Percentiles rank a stretch among this genome's conserved stretches.
These are phyloP conservation scores for Leccinum variabile DNA, from an alignment of 1,284 basidiomycete species.

Conservation along the genomic window DNA sequence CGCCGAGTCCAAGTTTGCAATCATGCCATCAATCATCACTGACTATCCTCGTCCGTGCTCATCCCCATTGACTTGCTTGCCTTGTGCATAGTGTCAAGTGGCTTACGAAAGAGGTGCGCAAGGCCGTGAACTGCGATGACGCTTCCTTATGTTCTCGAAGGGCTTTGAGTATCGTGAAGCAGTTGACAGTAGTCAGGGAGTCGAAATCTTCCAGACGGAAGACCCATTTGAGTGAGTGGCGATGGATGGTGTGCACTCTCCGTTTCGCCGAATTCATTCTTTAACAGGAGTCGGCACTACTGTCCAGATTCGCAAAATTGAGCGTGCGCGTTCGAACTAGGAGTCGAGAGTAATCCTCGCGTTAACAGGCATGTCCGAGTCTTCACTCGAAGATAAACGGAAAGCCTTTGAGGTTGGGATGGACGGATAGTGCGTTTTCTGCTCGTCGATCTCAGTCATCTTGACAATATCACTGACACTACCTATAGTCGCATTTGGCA, in stretches of 20 bases:
- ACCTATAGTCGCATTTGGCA: conserved; percentile 54
- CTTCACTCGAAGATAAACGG: conserved; percentile 85
- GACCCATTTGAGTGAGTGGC: conserved; percentile 68
- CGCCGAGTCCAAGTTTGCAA: no score
- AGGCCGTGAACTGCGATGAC: conserved; percentile 1
- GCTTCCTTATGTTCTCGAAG: conserved; percentile 38
- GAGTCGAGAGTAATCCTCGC: conserved; percentile 75
- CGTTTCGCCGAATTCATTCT: background rate
- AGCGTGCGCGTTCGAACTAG: conserved; percentile 40
- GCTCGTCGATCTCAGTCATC: background rate
- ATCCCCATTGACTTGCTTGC: conserved; percentile 23
- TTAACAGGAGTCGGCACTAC: conserved; percentile 77
- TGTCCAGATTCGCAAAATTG: conserved; percentile 77
- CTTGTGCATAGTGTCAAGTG: conserved; percentile 62
- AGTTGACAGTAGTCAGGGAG: conserved; percentile 61
- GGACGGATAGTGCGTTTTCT: conserved; percentile 81
- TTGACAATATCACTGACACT: conserved; percentile 2
- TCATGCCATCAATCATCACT: conserved; percentile 2
- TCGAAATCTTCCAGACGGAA: no score
- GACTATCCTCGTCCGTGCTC: conserved; percentile 5
- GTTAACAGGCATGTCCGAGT: conserved; percentile 81
- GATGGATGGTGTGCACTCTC: conserved; percentile 54
- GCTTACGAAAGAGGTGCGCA: conserved; percentile 64
- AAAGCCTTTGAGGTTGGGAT: conserved; percentile 90
- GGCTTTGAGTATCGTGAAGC: conserved; percentile 80